Evolutionary conservation across 2,329 filamentous ascomycete genomes (phyloP).

Genomic region (Capronia coronata): DNA sequence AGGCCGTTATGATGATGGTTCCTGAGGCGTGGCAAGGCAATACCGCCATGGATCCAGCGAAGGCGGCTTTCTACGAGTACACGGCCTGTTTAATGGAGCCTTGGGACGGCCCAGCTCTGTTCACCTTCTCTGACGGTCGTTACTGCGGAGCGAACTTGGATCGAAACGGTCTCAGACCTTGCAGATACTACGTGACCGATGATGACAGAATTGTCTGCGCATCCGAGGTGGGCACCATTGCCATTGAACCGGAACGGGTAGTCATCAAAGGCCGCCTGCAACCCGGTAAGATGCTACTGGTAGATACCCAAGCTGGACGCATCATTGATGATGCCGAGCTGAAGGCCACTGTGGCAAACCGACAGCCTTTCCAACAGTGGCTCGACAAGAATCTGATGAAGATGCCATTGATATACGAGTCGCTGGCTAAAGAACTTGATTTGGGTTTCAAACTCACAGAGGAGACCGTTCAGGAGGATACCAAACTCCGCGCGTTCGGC

Average conservation of each 20-base stretch:
- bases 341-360: constrained; percentile 78
- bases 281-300: constrained; percentile 90
- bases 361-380: constrained; percentile 84
- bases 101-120: constrained; percentile 93
- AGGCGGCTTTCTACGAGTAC: constrained; percentile 98
- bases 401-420: constrained; percentile 65
- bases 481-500: constrained; percentile 76
- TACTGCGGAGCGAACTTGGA: constrained; percentile 97
- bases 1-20: constrained; percentile 98
- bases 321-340: constrained; percentile 93
- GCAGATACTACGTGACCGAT: constrained; percentile 93
- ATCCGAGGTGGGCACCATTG: constrained; percentile 90
- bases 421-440: constrained; percentile 51
- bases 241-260: constrained; percentile 80
- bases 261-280: constrained; percentile 90
- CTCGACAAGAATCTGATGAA: constrained; percentile 78
- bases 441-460: constrained; percentile 63
- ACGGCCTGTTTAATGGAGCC: constrained; percentile 98
- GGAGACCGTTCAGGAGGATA: constrained; percentile 71
- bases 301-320: constrained; percentile 82
- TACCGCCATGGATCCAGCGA: constrained; percentile 81
- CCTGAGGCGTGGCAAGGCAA: constrained; percentile 98
- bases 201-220: constrained; percentile 97
- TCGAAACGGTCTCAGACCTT: constrained; percentile 88
- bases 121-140: constrained; percentile 92